Percentiles rank a stretch among this genome's conserved stretches.
Evolutionary conservation across 2,329 filamentous ascomycete species (phyloP).

Genomic region (Allantophomopsis lycopodina): DNA sequence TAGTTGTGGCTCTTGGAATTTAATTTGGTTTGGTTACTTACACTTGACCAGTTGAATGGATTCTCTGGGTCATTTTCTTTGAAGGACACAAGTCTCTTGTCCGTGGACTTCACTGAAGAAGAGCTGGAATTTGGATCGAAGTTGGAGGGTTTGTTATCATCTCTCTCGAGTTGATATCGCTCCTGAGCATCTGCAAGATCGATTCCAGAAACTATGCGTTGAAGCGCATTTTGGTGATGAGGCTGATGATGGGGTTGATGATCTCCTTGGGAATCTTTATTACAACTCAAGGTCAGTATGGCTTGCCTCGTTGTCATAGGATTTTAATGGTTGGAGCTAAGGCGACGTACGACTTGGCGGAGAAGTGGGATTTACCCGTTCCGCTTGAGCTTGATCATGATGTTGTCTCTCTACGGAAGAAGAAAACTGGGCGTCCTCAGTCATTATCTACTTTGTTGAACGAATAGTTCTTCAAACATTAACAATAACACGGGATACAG

Average conservation of each 20-base stretch:
- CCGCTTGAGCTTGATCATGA: too few relatives aligned
- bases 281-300: not conserved
- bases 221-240: constrained; percentile 6
- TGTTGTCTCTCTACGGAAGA: too few relatives aligned
- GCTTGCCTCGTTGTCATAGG: too few relatives aligned
- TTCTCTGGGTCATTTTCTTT: constrained; percentile 15
- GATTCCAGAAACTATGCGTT: constrained; percentile 12
- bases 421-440: too few relatives aligned
- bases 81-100: constrained; percentile 14
- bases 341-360: too few relatives aligned
- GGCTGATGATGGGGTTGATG: constrained; percentile 1
- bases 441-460: too few relatives aligned
- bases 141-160: constrained; percentile 18
- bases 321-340: too few relatives aligned
- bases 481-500: too few relatives aligned
- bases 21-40: constrained; percentile 4
- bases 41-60: constrained; percentile 16
- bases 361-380: too few relatives aligned
- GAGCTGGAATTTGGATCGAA: constrained; percentile 8
- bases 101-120: constrained; percentile 6
- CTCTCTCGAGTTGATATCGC: constrained; percentile 27
- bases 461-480: too few relatives aligned
- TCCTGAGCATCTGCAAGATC: constrained; percentile 26
- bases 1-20: not conserved
- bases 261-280: not conserved